Conservation (phyloP, 1,139 yeast genomes). For the Starmera stellimalicola region DNA sequence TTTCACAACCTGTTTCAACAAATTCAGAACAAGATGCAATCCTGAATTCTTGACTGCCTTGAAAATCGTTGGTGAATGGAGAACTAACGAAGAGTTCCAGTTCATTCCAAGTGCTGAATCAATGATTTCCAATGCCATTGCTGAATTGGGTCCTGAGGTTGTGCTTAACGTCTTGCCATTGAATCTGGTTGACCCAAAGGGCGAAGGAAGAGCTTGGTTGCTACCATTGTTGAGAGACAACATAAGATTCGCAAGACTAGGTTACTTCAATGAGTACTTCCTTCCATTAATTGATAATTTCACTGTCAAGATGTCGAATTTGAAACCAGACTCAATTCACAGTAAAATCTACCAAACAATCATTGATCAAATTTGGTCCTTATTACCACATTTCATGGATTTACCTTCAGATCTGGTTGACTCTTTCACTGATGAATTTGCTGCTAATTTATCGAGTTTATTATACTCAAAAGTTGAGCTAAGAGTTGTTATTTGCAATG, state of each 20-base stretch:
- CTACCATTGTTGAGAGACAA: slow-evolving; percentile 88
- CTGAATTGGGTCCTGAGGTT: slow-evolving; percentile 78
- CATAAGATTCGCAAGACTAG: slow-evolving; percentile 60
- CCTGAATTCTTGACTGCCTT: slow-evolving; percentile 65
- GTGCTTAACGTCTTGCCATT: slow-evolving; percentile 71
- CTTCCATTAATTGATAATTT: slow-evolving; percentile 63
- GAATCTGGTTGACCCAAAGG: slow-evolving; percentile 47
- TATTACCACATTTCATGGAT: slow-evolving; percentile 83
- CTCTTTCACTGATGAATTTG: slow-evolving; percentile 68
- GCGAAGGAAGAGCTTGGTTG: slow-evolving; percentile 88
- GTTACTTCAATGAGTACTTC: slow-evolving; percentile 51
- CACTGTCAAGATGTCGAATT: slow-evolving; percentile 24
- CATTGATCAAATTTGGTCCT: slow-evolving; percentile 85
- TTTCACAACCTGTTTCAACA: slow-evolving; percentile 52
- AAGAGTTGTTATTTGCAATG: slow-evolving; percentile 74
- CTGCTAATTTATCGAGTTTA: slow-evolving; percentile 63
- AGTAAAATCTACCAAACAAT: slow-evolving; percentile 73
- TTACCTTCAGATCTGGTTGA: slow-evolving; percentile 64
- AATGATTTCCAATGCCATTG: slow-evolving; percentile 69
- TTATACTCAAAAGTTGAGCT: slow-evolving; percentile 68
- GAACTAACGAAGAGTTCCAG: slow-evolving; percentile 72
- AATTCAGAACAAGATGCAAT: slow-evolving; percentile 57
- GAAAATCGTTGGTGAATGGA: slow-evolving; percentile 74
- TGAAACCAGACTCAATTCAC: slow-evolving; percentile 48
- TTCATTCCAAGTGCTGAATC: slow-evolving; percentile 68